Base-by-base conservation (phyloP, 2,329 filamentous ascomycete species). In the Rhynchosporium graminicola region DNA sequence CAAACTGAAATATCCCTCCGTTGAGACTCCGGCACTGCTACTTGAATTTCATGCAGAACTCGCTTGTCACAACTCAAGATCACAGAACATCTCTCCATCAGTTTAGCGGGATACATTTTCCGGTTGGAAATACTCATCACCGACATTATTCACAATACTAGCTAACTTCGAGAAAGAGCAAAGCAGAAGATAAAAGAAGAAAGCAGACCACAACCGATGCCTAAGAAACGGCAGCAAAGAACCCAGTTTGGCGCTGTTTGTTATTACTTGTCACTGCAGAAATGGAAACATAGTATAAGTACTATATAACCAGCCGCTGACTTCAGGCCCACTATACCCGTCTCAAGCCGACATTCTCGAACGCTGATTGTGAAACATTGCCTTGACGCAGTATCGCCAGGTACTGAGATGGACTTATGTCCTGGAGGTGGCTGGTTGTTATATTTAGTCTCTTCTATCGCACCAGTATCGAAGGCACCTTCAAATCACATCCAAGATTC, bases 211-310 rank as follows among this genome's bases (percentile, higher is more conserved):
- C 42, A n/a, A n/a, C 42, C 42, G 12, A 45, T 3, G 13, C 42
- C 42, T 45, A 45, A n/a, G 42, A n/a, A 45, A 45, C 7, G 3
- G 12, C 74, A 77, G 59, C 77, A 81, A 57, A 67, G 45, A 66
- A 67, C 13, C 64, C 66, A 62, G 64, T 57, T 5, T 59, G 65
- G 57, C 64, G 64, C n/a, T 40, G 50, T 2, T 64, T 13, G 40
- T 45, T 38, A 31, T 55, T 67, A 45, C 3, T 64, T 13, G 40
- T 45, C 43, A 31, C 58, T 67, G 63, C 26, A 26, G 31, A 59
- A 55, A 67, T 3, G 38, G 6, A 50, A 64, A 60, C 8, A 42
- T 50, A 2, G 63, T 64, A 63, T 67, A 63, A n/a, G 42, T 28
- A 40, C 59, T 63, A 36, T 63, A 67, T 36, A 67, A 57, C 42